phyloP scores from a whole-genome alignment of 2,329 filamentous ascomycete genomes.

The Cryphonectria nitschkei region DNA sequence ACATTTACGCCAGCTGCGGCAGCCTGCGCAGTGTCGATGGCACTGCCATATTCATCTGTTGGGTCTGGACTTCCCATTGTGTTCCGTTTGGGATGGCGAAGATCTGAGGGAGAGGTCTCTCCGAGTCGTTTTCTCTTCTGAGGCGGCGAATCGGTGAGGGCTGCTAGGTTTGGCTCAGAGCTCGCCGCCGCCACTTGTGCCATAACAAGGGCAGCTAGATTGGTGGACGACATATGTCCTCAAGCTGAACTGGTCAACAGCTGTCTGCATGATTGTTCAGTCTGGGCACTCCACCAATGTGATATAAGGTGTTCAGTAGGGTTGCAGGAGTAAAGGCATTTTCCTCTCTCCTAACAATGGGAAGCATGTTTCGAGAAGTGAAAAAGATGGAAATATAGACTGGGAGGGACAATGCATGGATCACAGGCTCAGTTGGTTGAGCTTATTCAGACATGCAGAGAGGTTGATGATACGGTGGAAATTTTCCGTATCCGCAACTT shows the following conservation, averaged over 20 bases:
- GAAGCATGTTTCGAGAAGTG: neutral
- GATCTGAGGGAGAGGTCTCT: constrained; percentile 26
- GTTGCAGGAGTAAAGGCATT: neutral
- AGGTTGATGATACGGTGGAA: neutral
- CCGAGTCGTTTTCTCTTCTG: constrained; percentile 28
- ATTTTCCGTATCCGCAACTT: neutral
- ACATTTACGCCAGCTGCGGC: constrained; percentile 51
- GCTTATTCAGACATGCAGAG: neutral
- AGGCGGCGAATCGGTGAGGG: constrained; percentile 27
- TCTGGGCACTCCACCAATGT: neutral
- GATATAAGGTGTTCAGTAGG: neutral
- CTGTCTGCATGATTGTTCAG: constrained; percentile 41
- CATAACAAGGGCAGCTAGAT: constrained; percentile 29
- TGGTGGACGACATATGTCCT: constrained; percentile 47
- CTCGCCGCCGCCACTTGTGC: constrained; percentile 26
- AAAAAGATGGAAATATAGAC: neutral
- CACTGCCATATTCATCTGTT: constrained; percentile 22
- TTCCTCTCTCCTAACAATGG: neutral
- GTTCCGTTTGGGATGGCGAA: constrained; percentile 26
- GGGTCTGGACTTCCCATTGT: constrained; percentile 27
- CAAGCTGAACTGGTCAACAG: neutral
- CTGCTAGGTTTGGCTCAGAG: constrained; percentile 27
- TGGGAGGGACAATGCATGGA: neutral
- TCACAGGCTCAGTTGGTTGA: neutral
- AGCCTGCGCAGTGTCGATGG: constrained; percentile 47